phyloP scores from a whole-genome alignment of 306 rosid genomes.

The Trifolium subterraneum region DNA sequence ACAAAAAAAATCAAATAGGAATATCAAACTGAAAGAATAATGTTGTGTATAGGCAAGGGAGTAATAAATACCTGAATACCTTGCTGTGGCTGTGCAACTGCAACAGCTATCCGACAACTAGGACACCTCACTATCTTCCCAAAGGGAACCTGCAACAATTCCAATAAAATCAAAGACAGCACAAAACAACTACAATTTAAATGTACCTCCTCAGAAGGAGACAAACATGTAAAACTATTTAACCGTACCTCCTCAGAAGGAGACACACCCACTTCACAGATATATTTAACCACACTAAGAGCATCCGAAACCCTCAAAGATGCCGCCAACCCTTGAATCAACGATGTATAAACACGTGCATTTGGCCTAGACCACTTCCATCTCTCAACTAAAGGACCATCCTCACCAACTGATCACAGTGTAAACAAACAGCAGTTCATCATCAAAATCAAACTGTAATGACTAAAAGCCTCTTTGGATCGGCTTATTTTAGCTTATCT shows the following conservation, averaged over 20 bases:
- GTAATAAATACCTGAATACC: conserved; percentile 91
- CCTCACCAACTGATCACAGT: conserved; percentile 55
- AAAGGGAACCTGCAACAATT: conserved; percentile 75
- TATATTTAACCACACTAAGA: conserved; percentile 66
- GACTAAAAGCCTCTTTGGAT: too few relatives aligned
- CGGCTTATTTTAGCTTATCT: too few relatives aligned
- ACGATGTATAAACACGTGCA: conserved; percentile 57
- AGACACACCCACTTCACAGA: conserved; percentile 85
- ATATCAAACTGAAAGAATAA: conserved; percentile 14
- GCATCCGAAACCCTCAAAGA: conserved; percentile 92
- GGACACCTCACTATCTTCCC: conserved; percentile 97
- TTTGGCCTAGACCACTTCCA: conserved; percentile 97
- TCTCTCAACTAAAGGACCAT: conserved; percentile 57
- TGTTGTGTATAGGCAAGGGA: conserved; percentile 3
- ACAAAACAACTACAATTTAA: conserved; percentile 18
- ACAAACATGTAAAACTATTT: conserved; percentile 29
- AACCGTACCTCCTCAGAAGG: conserved; percentile 85
- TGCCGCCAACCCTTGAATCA: conserved; percentile 83
- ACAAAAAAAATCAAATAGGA: too few relatives aligned
- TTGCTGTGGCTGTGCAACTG: conserved; percentile 95
- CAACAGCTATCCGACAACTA: conserved; percentile 79
- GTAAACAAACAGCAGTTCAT: conserved; percentile 20
- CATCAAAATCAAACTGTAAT: not conserved
- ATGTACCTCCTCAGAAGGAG: conserved; percentile 90
- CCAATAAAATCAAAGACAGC: conserved; percentile 24